Conservation (phyloP, 2,329 filamentous ascomycete species). For the Sclerotiophoma versabilis region DNA sequence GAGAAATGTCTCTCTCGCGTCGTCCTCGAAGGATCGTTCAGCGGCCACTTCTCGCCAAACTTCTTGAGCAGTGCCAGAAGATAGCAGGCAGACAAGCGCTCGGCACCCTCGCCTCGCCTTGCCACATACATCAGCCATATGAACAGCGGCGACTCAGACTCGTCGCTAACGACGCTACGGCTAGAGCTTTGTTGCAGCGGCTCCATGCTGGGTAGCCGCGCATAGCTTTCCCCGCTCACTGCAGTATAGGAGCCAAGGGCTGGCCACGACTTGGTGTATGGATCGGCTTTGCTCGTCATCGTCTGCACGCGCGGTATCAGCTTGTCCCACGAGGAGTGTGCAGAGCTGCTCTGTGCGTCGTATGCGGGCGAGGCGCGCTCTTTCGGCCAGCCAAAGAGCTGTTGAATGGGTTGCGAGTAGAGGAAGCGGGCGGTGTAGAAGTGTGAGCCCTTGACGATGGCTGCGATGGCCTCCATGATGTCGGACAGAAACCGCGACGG, state of each 20-base stretch:
- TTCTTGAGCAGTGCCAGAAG: conserved; percentile 49
- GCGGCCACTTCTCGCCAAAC: conserved; percentile 46
- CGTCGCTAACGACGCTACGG: conserved; percentile 46
- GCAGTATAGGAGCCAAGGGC: conserved; percentile 48
- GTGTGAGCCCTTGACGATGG: conserved; percentile 80
- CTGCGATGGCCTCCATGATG: conserved; percentile 77
- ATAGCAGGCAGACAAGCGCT: conserved; percentile 53
- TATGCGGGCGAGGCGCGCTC: conserved; percentile 26
- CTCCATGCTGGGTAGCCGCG: conserved; percentile 44
- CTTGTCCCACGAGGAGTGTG: conserved; percentile 40
- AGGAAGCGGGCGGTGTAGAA: conserved; percentile 73
- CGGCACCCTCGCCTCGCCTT: conserved; percentile 49
- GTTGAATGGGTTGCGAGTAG: conserved; percentile 51
- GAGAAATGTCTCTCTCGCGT: conserved; percentile 53
- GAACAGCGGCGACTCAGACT: conserved; percentile 56
- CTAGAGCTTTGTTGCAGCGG: conserved; percentile 36
- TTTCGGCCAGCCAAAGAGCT: conserved; percentile 43
- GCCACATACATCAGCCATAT: conserved; percentile 57
- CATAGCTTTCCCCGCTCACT: conserved; percentile 37
- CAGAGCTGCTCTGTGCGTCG: conserved; percentile 24
- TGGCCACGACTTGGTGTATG: conserved; percentile 53
- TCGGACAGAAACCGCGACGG: conserved; percentile 67
- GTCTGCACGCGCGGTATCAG: conserved; percentile 51
- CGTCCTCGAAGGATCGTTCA: conserved; percentile 47
- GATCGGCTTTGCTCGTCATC: conserved; percentile 48